A percentile compares a stretch with the other conserved stretches of the same genome.
These are phyloP conservation scores for Yamadazyma akitaensis DNA, from an alignment of 805 yeast species.

Conservation along the genomic window DNA sequence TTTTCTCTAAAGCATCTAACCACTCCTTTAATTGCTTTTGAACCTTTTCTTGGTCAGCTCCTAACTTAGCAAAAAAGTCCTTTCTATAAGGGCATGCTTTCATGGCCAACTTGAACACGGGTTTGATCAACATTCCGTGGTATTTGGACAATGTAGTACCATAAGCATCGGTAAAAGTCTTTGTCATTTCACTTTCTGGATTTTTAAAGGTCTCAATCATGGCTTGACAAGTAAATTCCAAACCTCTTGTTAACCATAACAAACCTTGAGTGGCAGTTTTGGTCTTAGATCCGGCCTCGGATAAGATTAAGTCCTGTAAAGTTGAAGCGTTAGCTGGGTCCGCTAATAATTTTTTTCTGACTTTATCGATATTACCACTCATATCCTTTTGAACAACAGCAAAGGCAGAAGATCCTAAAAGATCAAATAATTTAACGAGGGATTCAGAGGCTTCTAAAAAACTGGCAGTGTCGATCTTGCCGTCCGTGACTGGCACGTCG, in stretches of 20 bases:
- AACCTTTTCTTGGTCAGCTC: conserved; percentile 70
- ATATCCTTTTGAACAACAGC: conserved; percentile 82
- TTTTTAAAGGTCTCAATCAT: conserved; percentile 73
- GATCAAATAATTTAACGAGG: conserved; percentile 75
- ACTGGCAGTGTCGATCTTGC: conserved; percentile 67
- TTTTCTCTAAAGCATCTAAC: conserved; percentile 72
- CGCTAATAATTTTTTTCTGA: conserved; percentile 61
- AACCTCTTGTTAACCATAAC: conserved; percentile 81
- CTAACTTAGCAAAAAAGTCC: conserved; percentile 80
- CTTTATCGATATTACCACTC: conserved; percentile 80
- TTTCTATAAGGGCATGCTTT: conserved; percentile 90
- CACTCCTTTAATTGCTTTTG: conserved; percentile 61
- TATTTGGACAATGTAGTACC: conserved; percentile 73
- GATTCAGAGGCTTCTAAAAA: conserved; percentile 84
- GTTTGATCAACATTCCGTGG: conserved; percentile 79
- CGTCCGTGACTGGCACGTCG: conserved; percentile 62
- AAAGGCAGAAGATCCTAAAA: conserved; percentile 82
- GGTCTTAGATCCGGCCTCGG: conserved; percentile 64
- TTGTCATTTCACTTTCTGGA: conserved; percentile 63
- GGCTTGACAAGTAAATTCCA: conserved; percentile 87
- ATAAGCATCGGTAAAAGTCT: conserved; percentile 83
- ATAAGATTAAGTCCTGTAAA: conserved; percentile 71
- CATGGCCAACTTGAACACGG: conserved; percentile 91
- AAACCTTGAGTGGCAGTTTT: conserved; percentile 89
- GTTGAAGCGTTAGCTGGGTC: conserved; percentile 65